phyloP scores from a whole-genome alignment of 768 basidiomycete genomes.

The Cystobasidium tubakii region DNA sequence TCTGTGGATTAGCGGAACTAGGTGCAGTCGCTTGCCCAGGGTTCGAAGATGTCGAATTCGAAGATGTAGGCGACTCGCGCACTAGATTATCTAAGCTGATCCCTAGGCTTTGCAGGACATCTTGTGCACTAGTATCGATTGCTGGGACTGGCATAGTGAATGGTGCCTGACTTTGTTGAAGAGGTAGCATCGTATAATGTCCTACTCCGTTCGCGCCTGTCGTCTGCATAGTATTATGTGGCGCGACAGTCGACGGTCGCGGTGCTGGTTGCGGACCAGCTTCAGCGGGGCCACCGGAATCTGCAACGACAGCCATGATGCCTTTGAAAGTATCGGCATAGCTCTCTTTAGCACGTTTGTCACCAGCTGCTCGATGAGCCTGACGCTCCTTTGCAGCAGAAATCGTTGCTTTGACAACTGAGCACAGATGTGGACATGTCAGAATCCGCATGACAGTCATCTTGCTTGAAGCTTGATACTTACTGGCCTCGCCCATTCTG shows the following conservation, averaged over 20 bases:
- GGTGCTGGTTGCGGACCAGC: neutral
- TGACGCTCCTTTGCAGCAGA: slow-evolving; percentile 1
- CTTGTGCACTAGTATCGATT: neutral
- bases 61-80: neutral
- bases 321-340: slow-evolving; percentile 14
- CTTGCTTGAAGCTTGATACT: neutral
- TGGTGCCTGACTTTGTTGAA: neutral
- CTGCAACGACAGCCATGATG: neutral
- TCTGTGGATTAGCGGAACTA: neutral
- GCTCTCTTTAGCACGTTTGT: slow-evolving; percentile 4
- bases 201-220: neutral
- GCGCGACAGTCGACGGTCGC: neutral
- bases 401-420: slow-evolving; percentile 2
- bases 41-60: neutral
- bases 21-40: neutral
- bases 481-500: neutral
- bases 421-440: neutral
- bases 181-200: neutral
- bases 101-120: slow-evolving; percentile 3
- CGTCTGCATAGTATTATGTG: neutral
- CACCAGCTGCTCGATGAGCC: neutral
- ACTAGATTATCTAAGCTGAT: slow-evolving; percentile 1
- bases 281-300: neutral
- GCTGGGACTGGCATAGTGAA: slow-evolving; percentile 1
- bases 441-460: neutral